Evolutionary conservation across 1,139 yeast species (phyloP).

Genomic region (Candida frijolesensis): DNA sequence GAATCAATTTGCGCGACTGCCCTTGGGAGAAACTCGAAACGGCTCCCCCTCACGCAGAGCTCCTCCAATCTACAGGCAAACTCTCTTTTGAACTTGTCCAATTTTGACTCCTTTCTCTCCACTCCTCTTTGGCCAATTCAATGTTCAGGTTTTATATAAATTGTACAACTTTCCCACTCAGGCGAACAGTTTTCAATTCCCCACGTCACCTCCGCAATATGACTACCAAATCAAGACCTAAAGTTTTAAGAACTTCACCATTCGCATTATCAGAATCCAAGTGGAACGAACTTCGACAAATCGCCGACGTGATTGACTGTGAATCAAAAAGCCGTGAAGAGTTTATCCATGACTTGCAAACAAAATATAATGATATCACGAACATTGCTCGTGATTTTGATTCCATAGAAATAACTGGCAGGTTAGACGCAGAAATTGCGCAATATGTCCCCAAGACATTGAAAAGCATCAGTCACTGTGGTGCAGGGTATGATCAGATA

Average conservation of each 20-base stretch:
- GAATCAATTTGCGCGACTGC: too few relatives aligned
- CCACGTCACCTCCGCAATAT: not conserved
- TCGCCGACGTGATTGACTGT: slow-evolving; percentile 52
- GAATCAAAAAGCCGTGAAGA: slow-evolving; percentile 47
- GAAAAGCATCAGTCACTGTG: slow-evolving; percentile 70
- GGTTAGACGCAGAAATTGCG: slow-evolving; percentile 74
- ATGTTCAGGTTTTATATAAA: not conserved
- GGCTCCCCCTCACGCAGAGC: too few relatives aligned
- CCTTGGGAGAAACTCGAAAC: too few relatives aligned
- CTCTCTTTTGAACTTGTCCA: not conserved
- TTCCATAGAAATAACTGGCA: slow-evolving; percentile 57
- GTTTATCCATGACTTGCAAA: slow-evolving; percentile 51
- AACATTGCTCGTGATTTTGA: slow-evolving; percentile 54
- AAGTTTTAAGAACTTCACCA: slow-evolving; percentile 60
- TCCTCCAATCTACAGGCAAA: not conserved
- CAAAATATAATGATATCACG: slow-evolving; percentile 47
- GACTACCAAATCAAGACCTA: slow-evolving; percentile 34
- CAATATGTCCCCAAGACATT: slow-evolving; percentile 58
- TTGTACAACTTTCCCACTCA: not conserved
- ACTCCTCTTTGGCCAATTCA: not conserved
- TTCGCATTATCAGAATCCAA: slow-evolving; percentile 52
- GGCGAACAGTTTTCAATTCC: not conserved
- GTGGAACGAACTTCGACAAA: slow-evolving; percentile 52
- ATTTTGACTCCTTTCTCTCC: not conserved
- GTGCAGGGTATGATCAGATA: slow-evolving; percentile 92